A percentile compares a stretch with the other conserved stretches of the same genome.
These are phyloP conservation scores for Lactuca saligna DNA, from an alignment of 129 eudicot species.

Conservation along the genomic window DNA sequence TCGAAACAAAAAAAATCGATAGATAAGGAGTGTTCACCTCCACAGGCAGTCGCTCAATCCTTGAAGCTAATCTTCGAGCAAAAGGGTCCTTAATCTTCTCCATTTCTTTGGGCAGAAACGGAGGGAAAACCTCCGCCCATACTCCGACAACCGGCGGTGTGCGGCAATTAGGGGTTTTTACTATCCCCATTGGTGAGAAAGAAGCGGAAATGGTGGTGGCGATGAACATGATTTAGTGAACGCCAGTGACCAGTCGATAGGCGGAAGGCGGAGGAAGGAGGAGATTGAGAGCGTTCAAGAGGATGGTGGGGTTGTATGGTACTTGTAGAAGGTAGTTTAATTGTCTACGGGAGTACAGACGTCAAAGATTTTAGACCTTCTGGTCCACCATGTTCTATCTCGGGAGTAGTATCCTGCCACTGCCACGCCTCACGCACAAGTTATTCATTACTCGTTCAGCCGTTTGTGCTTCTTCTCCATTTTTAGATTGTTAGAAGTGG, in stretches of 20 bases:
- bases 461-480: not conserved
- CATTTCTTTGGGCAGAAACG: constrained; percentile 67
- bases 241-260: not conserved
- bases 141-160: constrained; percentile 25
- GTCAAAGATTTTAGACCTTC: constrained; percentile 2
- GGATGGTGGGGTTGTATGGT: not conserved
- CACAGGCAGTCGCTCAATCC: constrained; percentile 78
- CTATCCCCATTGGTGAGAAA: constrained; percentile 3
- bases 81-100: constrained; percentile 60
- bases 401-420: constrained; percentile 1
- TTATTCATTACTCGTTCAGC: not conserved
- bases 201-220: constrained; percentile 30
- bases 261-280: not conserved
- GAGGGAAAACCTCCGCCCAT: constrained; percentile 52
- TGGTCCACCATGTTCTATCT: constrained; percentile 24
- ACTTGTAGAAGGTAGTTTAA: not conserved
- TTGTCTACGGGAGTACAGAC: constrained; percentile 8
- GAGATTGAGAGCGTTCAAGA: not conserved
- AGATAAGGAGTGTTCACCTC: constrained; percentile 33
- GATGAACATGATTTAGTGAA: constrained; percentile 19
- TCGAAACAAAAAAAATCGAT: not conserved
- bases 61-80: constrained; percentile 65
- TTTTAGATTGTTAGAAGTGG: not conserved
- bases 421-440: constrained; percentile 8
- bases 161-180: constrained; percentile 24